Evolutionary conservation across 2,329 filamentous ascomycete species (phyloP), one percentile per base, ranked within the genome.

Genomic region (Fusarium sambucinum): DNA sequence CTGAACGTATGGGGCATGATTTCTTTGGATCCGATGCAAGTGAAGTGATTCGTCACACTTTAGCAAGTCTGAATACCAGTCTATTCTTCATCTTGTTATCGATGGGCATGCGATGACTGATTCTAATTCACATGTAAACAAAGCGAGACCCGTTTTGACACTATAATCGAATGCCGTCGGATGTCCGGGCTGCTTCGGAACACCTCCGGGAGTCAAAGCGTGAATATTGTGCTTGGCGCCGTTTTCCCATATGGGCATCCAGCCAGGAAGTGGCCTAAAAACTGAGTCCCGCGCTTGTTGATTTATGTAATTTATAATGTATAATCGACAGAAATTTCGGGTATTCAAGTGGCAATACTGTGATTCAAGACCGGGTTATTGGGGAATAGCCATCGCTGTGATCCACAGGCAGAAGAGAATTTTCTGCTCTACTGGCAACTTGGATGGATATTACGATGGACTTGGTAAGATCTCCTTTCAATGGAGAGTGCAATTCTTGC

Each of bases 131-230:
- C 14, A 41, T n/a, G 21, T 32, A 21, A 19, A 27, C 27, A 17
- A 30, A 45, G 6, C 12, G n/a, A 25, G 32, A 5, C 7, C 19
- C 38, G 27, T 30, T 32, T n/a, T 25, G 30, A 50, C n/a, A 37
- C 16, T 50, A 7, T 7, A 48, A n/a, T 27, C 33, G 13, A 33
- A 27, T 59, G 33, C 30, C 21, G 40, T 57, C 27, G n/a, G 38
- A 54, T 54, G 27, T 9, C 19, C 38, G 33, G 25, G 40, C 30
- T 19, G n/a, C 46, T 61, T 37, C 61, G 61, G 59, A 64, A 40
- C 16, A 52, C 33, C 59, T 64, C 59, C 52, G 52, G 45, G 30
- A 42, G 30, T 29, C 30, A 19, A 17, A 32, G 32, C 17, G 17
- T 30, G 41, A n/a, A 21, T 41, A 13, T 41, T 17, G 11, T 40